Evolutionary conservation across 2,329 filamentous ascomycete genomes (phyloP).

Genomic region (Emydomyces testavorans): DNA sequence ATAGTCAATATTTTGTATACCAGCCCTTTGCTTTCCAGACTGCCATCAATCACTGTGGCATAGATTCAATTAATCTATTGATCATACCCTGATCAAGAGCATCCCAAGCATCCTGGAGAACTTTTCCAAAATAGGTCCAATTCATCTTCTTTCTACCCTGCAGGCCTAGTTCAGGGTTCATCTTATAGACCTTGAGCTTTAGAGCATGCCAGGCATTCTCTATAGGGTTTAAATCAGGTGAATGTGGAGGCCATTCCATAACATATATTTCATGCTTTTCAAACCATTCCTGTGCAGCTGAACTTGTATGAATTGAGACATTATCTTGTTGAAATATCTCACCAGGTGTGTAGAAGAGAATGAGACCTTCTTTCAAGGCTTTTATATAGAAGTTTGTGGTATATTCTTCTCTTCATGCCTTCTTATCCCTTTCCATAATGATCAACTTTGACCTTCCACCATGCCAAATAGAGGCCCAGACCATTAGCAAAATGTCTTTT

Average conservation of each 20-base stretch:
- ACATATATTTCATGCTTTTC: constrained; percentile 7
- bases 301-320: constrained; percentile 7
- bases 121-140: neutral
- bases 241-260: constrained; percentile 15
- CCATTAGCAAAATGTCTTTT: constrained; percentile 4
- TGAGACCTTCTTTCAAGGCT: neutral
- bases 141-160: neutral
- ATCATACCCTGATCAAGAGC: constrained; percentile 4
- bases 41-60: constrained; percentile 2
- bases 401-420: neutral
- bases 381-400: constrained; percentile 9
- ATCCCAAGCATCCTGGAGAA: constrained; percentile 6
- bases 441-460: constrained; percentile 4
- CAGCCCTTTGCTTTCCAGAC: constrained; percentile 5
- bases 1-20: constrained; percentile 11
- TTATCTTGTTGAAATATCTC: constrained; percentile 17
- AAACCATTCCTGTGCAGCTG: constrained; percentile 4
- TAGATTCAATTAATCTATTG: constrained; percentile 2
- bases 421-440: constrained; percentile 4
- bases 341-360: neutral
- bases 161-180: neutral
- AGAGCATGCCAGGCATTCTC: constrained; percentile 17
- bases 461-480: constrained; percentile 10
- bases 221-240: constrained; percentile 17
- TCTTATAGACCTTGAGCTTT: constrained; percentile 12